phyloP scores from a whole-genome alignment of 257 asterid species.

The Penstemon davidsonii region DNA sequence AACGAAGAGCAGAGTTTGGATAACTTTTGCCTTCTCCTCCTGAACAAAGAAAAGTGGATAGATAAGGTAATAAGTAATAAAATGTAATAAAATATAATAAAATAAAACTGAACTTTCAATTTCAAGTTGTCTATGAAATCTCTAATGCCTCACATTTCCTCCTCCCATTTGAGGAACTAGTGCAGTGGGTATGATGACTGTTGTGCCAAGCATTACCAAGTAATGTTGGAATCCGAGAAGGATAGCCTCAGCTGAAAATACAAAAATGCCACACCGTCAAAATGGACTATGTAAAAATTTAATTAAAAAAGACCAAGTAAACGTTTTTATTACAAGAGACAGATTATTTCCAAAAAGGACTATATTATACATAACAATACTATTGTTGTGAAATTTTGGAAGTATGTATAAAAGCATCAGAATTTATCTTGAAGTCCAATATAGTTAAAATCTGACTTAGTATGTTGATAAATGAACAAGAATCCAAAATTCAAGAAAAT shows the following conservation, averaged over 20 bases:
- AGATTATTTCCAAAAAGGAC: background rate
- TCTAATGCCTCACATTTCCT: conserved; percentile 68
- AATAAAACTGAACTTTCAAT: background rate
- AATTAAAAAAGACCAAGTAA: background rate
- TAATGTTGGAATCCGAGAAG: conserved; percentile 95
- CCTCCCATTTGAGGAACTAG: conserved; percentile 99
- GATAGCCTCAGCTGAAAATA: conserved; percentile 82
- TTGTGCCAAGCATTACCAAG: conserved; percentile 88
- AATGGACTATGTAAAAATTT: background rate
- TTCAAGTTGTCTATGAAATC: conserved; percentile 6
- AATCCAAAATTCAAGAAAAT: background rate
- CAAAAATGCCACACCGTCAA: conserved; percentile 17
- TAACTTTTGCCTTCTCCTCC: conserved; percentile 96
- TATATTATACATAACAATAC: background rate
- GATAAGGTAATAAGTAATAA: background rate
- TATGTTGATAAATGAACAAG: conserved; percentile 4
- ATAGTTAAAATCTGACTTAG: background rate
- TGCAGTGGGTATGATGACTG: conserved; percentile 88
- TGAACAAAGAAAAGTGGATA: conserved; percentile 25
- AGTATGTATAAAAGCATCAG: background rate
- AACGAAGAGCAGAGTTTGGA: conserved; percentile 84
- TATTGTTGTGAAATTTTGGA: background rate
- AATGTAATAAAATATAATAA: background rate
- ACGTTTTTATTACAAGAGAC: background rate
- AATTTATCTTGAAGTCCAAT: background rate